A percentile compares a stretch with the other conserved stretches of the same genome.
Conservation (phyloP, 495 filamentous ascomycete species). For the Penicillium coffeae region DNA sequence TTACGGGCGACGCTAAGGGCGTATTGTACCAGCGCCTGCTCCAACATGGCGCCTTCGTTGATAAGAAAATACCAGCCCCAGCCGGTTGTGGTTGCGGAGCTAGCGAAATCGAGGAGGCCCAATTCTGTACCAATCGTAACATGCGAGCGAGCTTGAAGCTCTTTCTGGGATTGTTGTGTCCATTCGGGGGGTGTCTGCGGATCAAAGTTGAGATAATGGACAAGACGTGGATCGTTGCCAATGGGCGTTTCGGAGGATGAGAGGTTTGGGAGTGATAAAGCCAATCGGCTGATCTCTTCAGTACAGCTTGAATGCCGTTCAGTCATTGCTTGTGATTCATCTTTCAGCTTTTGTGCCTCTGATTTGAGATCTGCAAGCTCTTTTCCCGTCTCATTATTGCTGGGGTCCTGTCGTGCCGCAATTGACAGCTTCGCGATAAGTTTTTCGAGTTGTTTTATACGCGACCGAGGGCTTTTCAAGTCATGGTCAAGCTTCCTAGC, state of each 20-base stretch:
- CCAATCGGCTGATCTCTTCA: constrained; percentile 68
- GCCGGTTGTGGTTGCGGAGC: constrained; percentile 71
- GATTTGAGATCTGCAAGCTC: constrained; percentile 40
- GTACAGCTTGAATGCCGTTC: constrained; percentile 54
- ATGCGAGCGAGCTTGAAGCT: constrained; percentile 55
- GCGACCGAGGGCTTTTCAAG: constrained; percentile 33
- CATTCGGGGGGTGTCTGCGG: constrained; percentile 49
- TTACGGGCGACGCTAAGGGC: constrained; percentile 64
- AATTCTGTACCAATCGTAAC: constrained; percentile 79
- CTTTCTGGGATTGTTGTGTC: constrained; percentile 48
- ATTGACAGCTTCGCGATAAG: constrained; percentile 34
- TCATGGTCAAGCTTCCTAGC: constrained; percentile 48
- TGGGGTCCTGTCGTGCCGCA: constrained; percentile 21
- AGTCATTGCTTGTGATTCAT: constrained; percentile 56
- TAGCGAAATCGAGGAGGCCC: constrained; percentile 78
- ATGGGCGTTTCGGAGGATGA: constrained; percentile 72
- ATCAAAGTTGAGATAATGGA: constrained; percentile 74
- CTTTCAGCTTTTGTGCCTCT: constrained; percentile 69
- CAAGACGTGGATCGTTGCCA: constrained; percentile 54
- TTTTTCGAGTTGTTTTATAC: constrained; percentile 41
- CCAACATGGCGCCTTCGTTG: constrained; percentile 83
- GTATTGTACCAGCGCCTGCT: constrained; percentile 89
- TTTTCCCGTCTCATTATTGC: constrained; percentile 7
- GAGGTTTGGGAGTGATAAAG: constrained; percentile 80
- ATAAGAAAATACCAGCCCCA: constrained; percentile 97